Base-by-base conservation (phyloP, 1,139 yeast species). In the Magnusiomyces tetraspermus region DNA sequence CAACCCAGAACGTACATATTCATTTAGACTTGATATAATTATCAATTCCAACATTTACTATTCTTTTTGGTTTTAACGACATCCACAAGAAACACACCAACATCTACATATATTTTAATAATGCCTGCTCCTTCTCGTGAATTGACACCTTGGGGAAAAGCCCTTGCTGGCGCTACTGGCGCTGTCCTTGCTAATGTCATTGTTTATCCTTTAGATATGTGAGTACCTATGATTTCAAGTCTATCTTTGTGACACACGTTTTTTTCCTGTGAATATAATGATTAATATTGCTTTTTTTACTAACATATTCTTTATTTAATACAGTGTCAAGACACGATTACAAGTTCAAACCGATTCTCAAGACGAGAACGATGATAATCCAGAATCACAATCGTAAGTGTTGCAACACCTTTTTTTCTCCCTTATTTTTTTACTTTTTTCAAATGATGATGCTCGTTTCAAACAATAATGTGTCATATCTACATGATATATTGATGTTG, bases 161-260 rank as follows among this genome's bases (percentile, higher is more conserved):
- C 96, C 0, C 77, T 86, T 21, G 83, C 88, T 50, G 96, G 96
- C 1, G 89, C 95, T 0, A 75, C 83, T 53, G 95, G 95, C 6
- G 87, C 95, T 2, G 85, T 83, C 46, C 68, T 85, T 54, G 95
- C 96, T 46, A 87, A 85, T 67, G 74, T 88, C n/a, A 73, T 82
- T 8, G 86, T 92, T 1, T 97, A 92, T 67, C 98, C 98, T 1
- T 71, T 92, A 33, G 98, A 92, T 64, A 75, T 90, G 59, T 65
- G 51, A 43, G 67, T 54, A 17, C 15, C 10, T n/a, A 28, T 28
- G n/a, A n/a, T n/a, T n/a, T n/a, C n/a, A n/a, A n/a, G n/a, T n/a
- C n/a, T n/a, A n/a, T 17, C 85, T 92, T 92, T 36, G 97, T 90
- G 64, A 74, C 89, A 57, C 63, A 51, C 26, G 65, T 53, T n/a